Evolutionary conservation across 768 basidiomycete species (phyloP), one percentile per base, ranked within the genome.

Genomic region (Leccinum uliginosum): DNA sequence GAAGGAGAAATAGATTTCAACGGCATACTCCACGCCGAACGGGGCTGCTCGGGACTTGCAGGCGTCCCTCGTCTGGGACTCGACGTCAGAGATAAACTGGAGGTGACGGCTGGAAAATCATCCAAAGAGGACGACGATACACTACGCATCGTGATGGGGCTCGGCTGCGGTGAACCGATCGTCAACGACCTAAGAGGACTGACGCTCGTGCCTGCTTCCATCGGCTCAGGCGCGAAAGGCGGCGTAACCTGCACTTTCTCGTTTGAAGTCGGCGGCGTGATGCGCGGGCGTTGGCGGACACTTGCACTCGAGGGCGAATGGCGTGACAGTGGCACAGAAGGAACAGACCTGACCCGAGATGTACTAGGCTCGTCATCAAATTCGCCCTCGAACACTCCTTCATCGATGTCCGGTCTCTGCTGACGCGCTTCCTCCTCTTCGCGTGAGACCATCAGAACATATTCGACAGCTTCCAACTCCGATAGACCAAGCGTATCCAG

Each of bases 361-460:
- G 53, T 47, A 2, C 24, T 32, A 14, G 57, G 55, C 7, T 54
- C 23, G 23, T 65, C 59, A 11, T 64, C 67, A 29, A 69, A 81
- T 54, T 85, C 81, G 19, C 72, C 79, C 55, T 81, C 80, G 57
- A 84, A 85, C 3, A 84, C 76, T 3, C 81, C 84, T 53, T 84
- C 81, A 19, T 83, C 81, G 6, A 67, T n/a, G 4, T 56, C 32
- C 34, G n/a, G 23, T 40, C 38, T 24, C 55, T 58, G 51, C 56
- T 55, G 56, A 53, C 62, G 53, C 35, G 55, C 54, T 54, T 52
- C 69, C 40, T 81, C 83, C 67, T 92, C 89, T 47, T 93, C 91
- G 9, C 87, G 83, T 59, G 89, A 92, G 60, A 93, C 78, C 89
- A 93, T 93, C 47, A 93, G 68, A 0, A 85, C 78, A 62, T 93